Percentiles rank a stretch among this genome's conserved stretches.
phyloP scores from a whole-genome alignment of 768 basidiomycete genomes.

The Lactarius sp. region DNA sequence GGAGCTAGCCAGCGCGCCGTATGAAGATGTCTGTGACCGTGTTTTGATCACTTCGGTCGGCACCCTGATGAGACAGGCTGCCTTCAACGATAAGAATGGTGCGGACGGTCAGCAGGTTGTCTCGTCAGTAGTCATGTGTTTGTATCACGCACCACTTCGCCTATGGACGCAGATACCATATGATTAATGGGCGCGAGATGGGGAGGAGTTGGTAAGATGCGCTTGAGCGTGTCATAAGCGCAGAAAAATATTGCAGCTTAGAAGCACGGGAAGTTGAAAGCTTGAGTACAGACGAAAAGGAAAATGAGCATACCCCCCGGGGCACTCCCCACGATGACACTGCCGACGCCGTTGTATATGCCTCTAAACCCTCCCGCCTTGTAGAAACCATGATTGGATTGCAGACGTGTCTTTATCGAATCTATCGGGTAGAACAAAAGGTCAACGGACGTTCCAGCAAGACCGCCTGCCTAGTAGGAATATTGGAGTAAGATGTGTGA shows the following conservation, averaged over 20 bases:
- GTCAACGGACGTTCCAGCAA: conserved; percentile 92
- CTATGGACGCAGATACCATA: conserved; percentile 47
- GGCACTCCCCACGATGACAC: conserved; percentile 90
- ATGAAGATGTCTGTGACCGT: conserved; percentile 80
- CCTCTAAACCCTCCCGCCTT: conserved; percentile 84
- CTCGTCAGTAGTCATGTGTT: not conserved
- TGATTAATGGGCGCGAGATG: conserved; percentile 63
- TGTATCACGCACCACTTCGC: conserved; percentile 45
- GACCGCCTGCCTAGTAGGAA: conserved; percentile 64
- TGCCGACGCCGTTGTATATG: conserved; percentile 90
- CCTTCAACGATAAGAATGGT: conserved; percentile 37
- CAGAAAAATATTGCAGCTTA: conserved; percentile 93
- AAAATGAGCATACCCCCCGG: conserved; percentile 67
- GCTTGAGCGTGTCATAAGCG: conserved; percentile 87
- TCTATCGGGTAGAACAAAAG: conserved; percentile 96
- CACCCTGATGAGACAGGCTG: conserved; percentile 88
- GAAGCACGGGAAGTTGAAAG: not conserved
- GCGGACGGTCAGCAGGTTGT: conserved; percentile 8
- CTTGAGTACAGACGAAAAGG: not conserved
- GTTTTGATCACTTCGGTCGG: conserved; percentile 97
- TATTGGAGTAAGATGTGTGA: not conserved
- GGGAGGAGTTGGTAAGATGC: conserved; percentile 54
- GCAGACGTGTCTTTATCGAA: conserved; percentile 93
- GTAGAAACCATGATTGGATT: conserved; percentile 82
- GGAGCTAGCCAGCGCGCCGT: conserved; percentile 50